Percentiles rank a stretch among this genome's conserved stretches.
phyloP scores from a whole-genome alignment of 1,139 yeast species.

The Blastobotrys illinoisensis region DNA sequence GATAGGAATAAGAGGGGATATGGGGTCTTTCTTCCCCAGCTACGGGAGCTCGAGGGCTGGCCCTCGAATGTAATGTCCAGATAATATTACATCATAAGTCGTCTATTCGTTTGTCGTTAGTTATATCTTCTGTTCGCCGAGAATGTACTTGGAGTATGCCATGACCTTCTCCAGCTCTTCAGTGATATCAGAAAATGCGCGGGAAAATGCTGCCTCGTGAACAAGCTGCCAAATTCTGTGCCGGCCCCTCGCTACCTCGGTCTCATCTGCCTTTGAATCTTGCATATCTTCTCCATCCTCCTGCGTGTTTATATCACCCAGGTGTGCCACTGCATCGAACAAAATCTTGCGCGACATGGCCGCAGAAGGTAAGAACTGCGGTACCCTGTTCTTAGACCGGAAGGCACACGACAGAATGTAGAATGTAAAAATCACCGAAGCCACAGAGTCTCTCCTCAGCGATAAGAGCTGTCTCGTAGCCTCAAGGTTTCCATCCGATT shows the following conservation, averaged over 20 bases:
- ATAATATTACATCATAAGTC: too few relatives aligned
- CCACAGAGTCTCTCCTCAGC: slow-evolving; percentile 43
- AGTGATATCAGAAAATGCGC: slow-evolving; percentile 44
- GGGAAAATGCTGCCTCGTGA: slow-evolving; percentile 46
- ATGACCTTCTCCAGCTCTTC: slow-evolving; percentile 40
- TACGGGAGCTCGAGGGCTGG: not conserved
- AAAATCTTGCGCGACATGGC: slow-evolving; percentile 40
- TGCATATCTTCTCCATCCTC: not conserved
- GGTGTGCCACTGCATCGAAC: slow-evolving; percentile 37
- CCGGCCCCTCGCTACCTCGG: not conserved
- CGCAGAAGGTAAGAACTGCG: slow-evolving; percentile 42
- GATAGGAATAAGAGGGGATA: too few relatives aligned
- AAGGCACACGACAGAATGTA: slow-evolving; percentile 41
- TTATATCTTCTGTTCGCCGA: slow-evolving; percentile 39
- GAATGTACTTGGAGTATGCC: slow-evolving; percentile 36
- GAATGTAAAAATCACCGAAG: slow-evolving; percentile 41
- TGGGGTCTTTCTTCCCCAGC: too few relatives aligned
- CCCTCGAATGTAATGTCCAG: too few relatives aligned
- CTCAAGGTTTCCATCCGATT: slow-evolving; percentile 35
- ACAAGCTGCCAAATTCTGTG: slow-evolving; percentile 40
- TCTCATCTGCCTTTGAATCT: slow-evolving; percentile 1
- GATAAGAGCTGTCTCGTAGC: slow-evolving; percentile 38
- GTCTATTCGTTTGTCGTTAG: not conserved
- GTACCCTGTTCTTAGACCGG: slow-evolving; percentile 36
- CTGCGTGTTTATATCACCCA: slow-evolving; percentile 20